Evolutionary conservation across 2,329 filamentous ascomycete genomes (phyloP).

Genomic region (Trichoderma hamatum): DNA sequence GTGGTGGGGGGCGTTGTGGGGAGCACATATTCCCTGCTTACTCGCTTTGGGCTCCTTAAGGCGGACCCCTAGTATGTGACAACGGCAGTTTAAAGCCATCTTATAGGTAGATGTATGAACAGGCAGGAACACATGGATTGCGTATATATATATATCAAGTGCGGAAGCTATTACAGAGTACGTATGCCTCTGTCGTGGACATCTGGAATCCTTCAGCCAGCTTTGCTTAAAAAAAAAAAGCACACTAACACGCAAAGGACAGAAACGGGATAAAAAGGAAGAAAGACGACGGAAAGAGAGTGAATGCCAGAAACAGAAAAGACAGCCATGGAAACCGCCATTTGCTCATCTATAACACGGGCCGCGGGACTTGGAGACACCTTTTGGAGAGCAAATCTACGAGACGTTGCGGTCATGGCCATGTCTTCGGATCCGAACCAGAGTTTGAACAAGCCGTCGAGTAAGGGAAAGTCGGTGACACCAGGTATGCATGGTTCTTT

Average conservation of each 20-base stretch:
- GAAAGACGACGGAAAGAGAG: neutral
- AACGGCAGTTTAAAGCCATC: neutral
- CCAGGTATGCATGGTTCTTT: neutral
- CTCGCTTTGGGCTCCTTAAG: neutral
- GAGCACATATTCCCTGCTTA: neutral
- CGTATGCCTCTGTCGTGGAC: neutral
- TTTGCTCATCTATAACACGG: neutral
- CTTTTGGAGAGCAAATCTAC: neutral
- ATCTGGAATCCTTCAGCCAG: neutral
- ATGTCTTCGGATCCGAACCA: conserved; percentile 6
- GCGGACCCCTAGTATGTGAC: neutral
- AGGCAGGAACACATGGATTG: neutral
- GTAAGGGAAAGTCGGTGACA: neutral
- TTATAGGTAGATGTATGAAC: neutral
- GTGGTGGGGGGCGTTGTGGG: neutral
- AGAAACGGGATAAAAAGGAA: neutral
- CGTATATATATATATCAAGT: neutral
- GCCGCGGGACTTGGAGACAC: neutral
- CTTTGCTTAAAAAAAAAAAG: neutral
- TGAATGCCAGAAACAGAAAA: neutral
- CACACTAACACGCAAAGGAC: neutral
- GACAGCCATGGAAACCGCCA: neutral
- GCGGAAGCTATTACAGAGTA: neutral
- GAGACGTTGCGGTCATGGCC: neutral
- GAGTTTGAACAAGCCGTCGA: neutral